Evolutionary conservation across 306 rosid species (phyloP).

Genomic region (Alnus rubra): DNA sequence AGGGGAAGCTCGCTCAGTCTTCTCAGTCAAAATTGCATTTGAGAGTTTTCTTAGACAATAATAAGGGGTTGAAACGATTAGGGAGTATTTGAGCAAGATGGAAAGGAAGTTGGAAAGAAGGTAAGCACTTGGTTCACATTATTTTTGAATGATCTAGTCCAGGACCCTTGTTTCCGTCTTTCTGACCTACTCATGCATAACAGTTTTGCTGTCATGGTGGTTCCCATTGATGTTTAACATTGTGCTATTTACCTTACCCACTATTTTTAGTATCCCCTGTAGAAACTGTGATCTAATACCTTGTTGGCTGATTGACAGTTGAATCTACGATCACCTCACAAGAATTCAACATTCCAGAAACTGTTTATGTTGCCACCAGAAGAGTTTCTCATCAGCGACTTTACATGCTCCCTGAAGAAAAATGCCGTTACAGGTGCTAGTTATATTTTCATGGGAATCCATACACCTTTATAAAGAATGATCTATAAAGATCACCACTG

Average conservation of each 20-base stretch:
- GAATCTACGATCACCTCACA: conserved; percentile 76
- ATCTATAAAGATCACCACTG: background rate
- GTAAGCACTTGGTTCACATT: conserved; percentile 34
- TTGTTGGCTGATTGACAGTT: conserved; percentile 47
- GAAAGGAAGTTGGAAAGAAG: conserved; percentile 98
- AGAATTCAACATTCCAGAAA: conserved; percentile 86
- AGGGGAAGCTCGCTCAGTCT: conserved; percentile 85
- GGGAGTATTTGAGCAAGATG: conserved; percentile 81
- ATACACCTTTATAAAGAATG: background rate
- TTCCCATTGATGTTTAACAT: background rate
- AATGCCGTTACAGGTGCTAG: conserved; percentile 72
- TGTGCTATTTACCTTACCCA: background rate
- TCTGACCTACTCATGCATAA: background rate
- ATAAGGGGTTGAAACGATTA: conserved; percentile 72
- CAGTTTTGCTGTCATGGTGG: background rate
- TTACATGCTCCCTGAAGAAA: conserved; percentile 74
- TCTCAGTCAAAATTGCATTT: conserved; percentile 84
- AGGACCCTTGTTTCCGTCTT: background rate
- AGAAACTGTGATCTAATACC: conserved; percentile 27
- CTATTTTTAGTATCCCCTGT: conserved; percentile 2
- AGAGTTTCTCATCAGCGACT: conserved; percentile 86
- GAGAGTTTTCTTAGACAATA: conserved; percentile 81
- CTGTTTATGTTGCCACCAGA: conserved; percentile 79
- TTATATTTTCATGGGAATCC: conserved; percentile 14
- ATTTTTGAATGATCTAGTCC: background rate